Evolutionary conservation across 768 basidiomycete species (phyloP).

Genomic region (Boletus vermiculosoides): DNA sequence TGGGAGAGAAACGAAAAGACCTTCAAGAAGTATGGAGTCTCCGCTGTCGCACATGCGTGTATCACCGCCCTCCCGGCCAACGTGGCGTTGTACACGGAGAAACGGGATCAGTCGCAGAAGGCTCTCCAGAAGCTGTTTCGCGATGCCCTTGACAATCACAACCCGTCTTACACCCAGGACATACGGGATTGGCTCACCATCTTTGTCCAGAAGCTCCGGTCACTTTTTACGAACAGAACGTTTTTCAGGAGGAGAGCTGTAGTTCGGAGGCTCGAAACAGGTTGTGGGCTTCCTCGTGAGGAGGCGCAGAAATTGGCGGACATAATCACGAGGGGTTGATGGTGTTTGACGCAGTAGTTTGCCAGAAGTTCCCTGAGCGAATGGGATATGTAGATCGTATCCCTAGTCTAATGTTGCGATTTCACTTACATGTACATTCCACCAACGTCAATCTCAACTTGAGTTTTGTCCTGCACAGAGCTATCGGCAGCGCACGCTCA

Average conservation of each 20-base stretch:
- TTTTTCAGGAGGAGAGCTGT: neutral
- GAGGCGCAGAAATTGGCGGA: neutral
- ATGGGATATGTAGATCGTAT: neutral
- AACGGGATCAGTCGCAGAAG: neutral
- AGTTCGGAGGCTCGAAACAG: neutral
- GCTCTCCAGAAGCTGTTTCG: neutral
- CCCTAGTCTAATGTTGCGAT: no score
- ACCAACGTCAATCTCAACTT: no score
- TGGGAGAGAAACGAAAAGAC: neutral
- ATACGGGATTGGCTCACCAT: neutral
- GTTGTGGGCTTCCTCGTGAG: neutral
- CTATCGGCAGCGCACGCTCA: no score
- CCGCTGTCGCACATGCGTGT: neutral
- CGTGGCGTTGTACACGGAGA: neutral
- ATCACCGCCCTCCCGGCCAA: neutral
- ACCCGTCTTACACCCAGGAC: neutral
- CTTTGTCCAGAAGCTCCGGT: neutral
- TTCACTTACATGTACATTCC: no score
- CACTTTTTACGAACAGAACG: neutral
- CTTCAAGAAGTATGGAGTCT: neutral
- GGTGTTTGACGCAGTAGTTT: neutral
- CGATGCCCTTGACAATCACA: neutral
- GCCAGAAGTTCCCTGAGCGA: neutral
- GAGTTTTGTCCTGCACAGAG: no score
- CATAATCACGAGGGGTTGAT: neutral